Evolutionary conservation across 768 basidiomycete genomes (phyloP).

Genomic region (Auricularia cornea): DNA sequence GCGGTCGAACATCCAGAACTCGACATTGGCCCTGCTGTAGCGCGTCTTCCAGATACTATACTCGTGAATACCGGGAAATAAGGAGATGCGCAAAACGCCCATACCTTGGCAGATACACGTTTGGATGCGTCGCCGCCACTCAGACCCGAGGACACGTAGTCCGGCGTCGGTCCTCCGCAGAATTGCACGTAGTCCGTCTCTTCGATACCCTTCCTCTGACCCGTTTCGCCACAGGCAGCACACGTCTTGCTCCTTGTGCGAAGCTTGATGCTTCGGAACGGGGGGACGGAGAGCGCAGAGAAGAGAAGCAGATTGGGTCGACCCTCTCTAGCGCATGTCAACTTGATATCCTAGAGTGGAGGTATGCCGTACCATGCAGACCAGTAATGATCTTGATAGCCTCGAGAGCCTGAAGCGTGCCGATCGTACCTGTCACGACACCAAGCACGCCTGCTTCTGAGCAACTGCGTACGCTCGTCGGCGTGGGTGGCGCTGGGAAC

Average conservation of each 20-base stretch:
- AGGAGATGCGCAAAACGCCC: background rate
- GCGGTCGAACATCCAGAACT: constrained; percentile 74
- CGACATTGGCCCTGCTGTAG: constrained; percentile 20
- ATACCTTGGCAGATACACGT: constrained; percentile 40
- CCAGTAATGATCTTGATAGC: constrained; percentile 72
- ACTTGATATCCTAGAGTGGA: background rate
- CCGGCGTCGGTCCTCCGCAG: constrained; percentile 65
- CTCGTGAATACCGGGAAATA: background rate
- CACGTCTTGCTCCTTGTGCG: constrained; percentile 64
- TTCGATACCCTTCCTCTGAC: constrained; percentile 38
- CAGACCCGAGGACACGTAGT: constrained; percentile 55
- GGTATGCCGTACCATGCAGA: constrained; percentile 53
- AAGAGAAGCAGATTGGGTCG: constrained; percentile 64
- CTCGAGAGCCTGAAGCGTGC: constrained; percentile 83
- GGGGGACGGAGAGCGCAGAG: constrained; percentile 57
- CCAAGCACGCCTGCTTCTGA: constrained; percentile 87
- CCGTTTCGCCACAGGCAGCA: constrained; percentile 59
- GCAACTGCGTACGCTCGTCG: constrained; percentile 33
- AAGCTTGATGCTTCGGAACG: constrained; percentile 80
- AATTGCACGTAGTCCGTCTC: constrained; percentile 76
- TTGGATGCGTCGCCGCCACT: constrained; percentile 23
- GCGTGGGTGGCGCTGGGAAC: constrained; percentile 72
- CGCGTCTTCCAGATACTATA: constrained; percentile 41
- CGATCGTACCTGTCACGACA: constrained; percentile 81
- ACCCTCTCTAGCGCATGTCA: constrained; percentile 32